phyloP scores from a whole-genome alignment of 2,329 filamentous ascomycete species.

The Fusarium acutatum region DNA sequence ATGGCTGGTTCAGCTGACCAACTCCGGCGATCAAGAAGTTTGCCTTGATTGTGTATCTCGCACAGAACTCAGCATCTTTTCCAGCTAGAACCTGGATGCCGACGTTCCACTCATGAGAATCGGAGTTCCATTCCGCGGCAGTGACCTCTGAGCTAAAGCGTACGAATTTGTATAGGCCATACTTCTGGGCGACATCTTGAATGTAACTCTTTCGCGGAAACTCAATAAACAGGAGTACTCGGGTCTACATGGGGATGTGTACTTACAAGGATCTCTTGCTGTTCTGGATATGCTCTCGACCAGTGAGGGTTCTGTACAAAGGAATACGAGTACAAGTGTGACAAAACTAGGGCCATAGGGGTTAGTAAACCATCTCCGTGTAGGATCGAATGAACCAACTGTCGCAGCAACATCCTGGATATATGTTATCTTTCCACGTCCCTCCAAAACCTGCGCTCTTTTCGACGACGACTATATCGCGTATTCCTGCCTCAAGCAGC shows the following conservation, averaged over 20 bases:
- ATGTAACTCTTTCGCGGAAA: neutral
- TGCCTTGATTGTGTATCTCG: neutral
- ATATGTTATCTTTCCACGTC: neutral
- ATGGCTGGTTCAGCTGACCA: neutral
- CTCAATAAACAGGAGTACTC: accelerated
- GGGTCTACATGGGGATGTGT: accelerated
- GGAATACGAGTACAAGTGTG: neutral
- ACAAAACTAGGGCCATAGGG: accelerated
- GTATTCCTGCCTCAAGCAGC: neutral
- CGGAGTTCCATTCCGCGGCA: neutral
- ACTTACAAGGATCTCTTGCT: neutral
- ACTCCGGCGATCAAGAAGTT: neutral
- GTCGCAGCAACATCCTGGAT: neutral
- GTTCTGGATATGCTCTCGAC: neutral
- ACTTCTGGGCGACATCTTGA: neutral
- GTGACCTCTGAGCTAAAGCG: neutral
- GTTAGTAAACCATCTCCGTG: accelerated
- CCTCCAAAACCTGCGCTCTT: neutral
- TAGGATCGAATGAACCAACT: neutral
- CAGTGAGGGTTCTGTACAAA: neutral
- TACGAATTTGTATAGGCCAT: neutral
- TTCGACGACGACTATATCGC: neutral
- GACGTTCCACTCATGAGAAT: neutral
- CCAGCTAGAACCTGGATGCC: neutral
- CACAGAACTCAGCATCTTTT: neutral